A percentile compares a stretch with the other conserved stretches of the same genome.
Conservation (phyloP, 2,329 filamentous ascomycete species). For the Didymella pinodella region DNA sequence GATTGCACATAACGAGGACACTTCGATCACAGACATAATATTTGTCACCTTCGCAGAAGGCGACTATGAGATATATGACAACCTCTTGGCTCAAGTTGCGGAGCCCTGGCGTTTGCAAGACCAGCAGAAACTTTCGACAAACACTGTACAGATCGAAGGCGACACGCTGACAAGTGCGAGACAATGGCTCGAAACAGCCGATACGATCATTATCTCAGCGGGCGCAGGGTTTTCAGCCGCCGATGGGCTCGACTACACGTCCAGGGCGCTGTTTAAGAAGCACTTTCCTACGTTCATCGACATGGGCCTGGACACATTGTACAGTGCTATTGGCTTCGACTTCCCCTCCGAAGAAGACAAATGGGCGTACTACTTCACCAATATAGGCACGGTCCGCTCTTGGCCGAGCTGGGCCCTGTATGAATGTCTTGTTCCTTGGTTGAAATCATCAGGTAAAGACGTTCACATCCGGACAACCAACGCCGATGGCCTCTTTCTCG, state of each 20-base stretch:
- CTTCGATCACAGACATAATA: slow-evolving; percentile 41
- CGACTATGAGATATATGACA: slow-evolving; percentile 33
- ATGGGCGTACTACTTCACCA: slow-evolving; percentile 49
- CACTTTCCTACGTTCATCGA: slow-evolving; percentile 42
- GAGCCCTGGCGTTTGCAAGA: slow-evolving; percentile 2
- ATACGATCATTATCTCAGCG: slow-evolving; percentile 42
- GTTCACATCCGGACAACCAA: slow-evolving; percentile 47
- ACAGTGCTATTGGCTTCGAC: slow-evolving; percentile 47
- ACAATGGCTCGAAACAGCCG: slow-evolving; percentile 38
- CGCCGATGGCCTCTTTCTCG: slow-evolving; percentile 45
- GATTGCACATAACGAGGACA: slow-evolving; percentile 35
- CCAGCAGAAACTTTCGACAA: not conserved
- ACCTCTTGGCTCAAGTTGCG: slow-evolving; percentile 16
- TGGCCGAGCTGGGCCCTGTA: slow-evolving; percentile 41
- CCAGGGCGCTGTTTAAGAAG: slow-evolving; percentile 37
- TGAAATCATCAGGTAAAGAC: slow-evolving; percentile 24
- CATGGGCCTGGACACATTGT: slow-evolving; percentile 42
- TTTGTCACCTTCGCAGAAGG: slow-evolving; percentile 47
- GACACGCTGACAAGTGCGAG: slow-evolving; percentile 13
- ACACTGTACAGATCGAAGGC: slow-evolving; percentile 6
- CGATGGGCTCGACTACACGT: slow-evolving; percentile 47
- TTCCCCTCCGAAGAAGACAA: slow-evolving; percentile 42
- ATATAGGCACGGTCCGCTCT: slow-evolving; percentile 36
- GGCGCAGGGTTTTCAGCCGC: slow-evolving; percentile 50
- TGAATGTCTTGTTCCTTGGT: slow-evolving; percentile 22